Evolutionary conservation across 805 yeast genomes (phyloP), one percentile per base, ranked within the genome.

Genomic region (Yarrowia alimentaria): DNA sequence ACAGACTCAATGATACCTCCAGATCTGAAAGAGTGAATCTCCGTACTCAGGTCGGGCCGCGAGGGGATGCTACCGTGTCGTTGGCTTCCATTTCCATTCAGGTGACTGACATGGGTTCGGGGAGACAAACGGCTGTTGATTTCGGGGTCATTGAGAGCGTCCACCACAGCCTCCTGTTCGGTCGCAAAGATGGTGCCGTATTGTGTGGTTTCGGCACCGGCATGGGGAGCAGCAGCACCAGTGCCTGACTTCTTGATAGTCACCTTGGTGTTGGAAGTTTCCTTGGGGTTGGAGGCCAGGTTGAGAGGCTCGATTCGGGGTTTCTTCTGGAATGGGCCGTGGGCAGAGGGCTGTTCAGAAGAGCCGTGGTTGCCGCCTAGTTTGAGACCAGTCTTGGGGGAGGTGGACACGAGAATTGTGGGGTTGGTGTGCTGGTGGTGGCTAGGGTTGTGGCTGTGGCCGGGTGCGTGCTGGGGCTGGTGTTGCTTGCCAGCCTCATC

Each of bases 1-100:
- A 88, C 82, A 31, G 85, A 80, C 67, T 88, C 96, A 51, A 85
- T 76, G 50, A 88, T 81, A 7, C 91, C 83, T 13, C 81, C 81
- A 9, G 81, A 58, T 17, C 63, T 56, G 33, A 52, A 57, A 25
- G 60, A 60, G 56, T 61, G 68, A 38, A 59, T 49, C 24, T 64
- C 64, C 4, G 60, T 48, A 26, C 38, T n/a, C 43, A 25, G 22
- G 25, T 21, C 25, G 35, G 53, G 32, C 18, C 57, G 21, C 12
- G 52, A 19, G 34, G 38, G 43, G n/a, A 24, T 37, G 16, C 29
- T 29, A 12, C 17, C 25, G 14, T 54, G 52, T 4, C 54, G 52
- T n/a, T n/a, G 11, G 37, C 22, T 45, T n/a, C n/a, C n/a, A n/a
- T n/a, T n/a, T n/a, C 33, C 56, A 22, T 57, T 29, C 19, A 21